A percentile compares a stretch with the other conserved stretches of the same genome.
These are phyloP conservation scores for Dryadomyces sulphureus DNA, from an alignment of 2,329 filamentous ascomycete genomes.

Conservation along the genomic window DNA sequence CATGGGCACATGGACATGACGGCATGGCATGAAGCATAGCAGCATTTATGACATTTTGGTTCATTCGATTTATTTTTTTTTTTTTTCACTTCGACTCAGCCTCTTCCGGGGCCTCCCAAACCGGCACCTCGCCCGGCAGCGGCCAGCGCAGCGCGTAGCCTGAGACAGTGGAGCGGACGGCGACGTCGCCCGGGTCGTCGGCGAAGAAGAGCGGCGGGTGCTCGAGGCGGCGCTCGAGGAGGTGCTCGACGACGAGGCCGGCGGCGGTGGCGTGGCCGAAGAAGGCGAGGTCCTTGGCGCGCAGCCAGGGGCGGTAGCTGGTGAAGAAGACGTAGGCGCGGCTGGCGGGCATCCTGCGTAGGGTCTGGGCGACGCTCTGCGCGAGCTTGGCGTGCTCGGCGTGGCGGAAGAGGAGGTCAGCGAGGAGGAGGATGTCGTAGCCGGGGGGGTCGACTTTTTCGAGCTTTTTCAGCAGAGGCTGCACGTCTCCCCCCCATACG, in stretches of 20 bases:
- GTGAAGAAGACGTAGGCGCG: constrained; percentile 84
- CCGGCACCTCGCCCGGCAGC: constrained; percentile 14
- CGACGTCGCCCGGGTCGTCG: constrained; percentile 71
- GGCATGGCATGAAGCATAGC: background rate
- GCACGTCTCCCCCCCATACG: constrained; percentile 62
- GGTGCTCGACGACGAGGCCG: constrained; percentile 64
- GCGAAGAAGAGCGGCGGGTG: constrained; percentile 73
- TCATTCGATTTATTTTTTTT: background rate
- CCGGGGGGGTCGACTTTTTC: constrained; percentile 17
- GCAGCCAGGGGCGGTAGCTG: constrained; percentile 81
- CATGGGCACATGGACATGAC: background rate
- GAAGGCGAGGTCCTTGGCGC: constrained; percentile 72
- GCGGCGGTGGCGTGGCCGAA: constrained; percentile 61
- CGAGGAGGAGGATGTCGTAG: constrained; percentile 75
- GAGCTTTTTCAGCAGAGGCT: constrained; percentile 43
- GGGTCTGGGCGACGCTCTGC: constrained; percentile 51
- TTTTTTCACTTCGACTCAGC: background rate
- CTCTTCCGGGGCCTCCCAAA: constrained; percentile 1
- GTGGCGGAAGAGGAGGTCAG: constrained; percentile 84
- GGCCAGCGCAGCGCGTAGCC: constrained; percentile 62
- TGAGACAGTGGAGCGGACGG: constrained; percentile 67
- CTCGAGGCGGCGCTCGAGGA: constrained; percentile 70
- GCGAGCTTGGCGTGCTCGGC: constrained; percentile 71
- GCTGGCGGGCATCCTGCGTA: constrained; percentile 40
- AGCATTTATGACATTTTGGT: background rate